phyloP scores from a whole-genome alignment of 495 filamentous ascomycete genomes.

The Penicillium goetzii region DNA sequence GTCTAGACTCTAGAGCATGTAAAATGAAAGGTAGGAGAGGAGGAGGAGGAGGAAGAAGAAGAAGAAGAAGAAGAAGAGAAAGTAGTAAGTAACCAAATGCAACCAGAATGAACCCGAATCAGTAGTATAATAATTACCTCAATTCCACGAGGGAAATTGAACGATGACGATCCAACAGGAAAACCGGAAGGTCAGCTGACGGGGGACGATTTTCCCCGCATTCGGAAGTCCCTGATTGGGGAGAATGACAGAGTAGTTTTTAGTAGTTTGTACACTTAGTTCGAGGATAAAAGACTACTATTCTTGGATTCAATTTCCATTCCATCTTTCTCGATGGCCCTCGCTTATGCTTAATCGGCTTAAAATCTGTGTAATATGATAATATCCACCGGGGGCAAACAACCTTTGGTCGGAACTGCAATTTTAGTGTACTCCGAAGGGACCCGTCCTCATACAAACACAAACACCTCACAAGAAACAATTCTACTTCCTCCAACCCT shows the following conservation, averaged over 20 bases:
- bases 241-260: no score
- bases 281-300: no score
- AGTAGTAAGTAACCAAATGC: background rate
- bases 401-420: background rate
- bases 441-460: background rate
- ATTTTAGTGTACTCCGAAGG: background rate
- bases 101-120: background rate
- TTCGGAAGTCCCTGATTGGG: slow-evolving; percentile 19
- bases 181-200: slow-evolving; percentile 26
- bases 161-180: slow-evolving; percentile 7
- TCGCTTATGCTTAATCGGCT: slow-evolving; percentile 1
- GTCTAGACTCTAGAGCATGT: slow-evolving; percentile 19
- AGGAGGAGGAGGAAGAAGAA: background rate
- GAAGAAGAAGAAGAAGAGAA: slow-evolving; percentile 5
- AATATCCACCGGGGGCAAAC: background rate
- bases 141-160: slow-evolving; percentile 6
- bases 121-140: no score
- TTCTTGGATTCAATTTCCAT: background rate
- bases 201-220: slow-evolving; percentile 15
- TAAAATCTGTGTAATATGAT: no score
- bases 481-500: background rate
- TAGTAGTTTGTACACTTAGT: no score
- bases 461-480: no score
- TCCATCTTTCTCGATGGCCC: slow-evolving; percentile 7
- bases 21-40: background rate